These are phyloP conservation scores for Grosmannia clavigera DNA, from an alignment of 2,329 filamentous ascomycete species.

Conservation along the genomic window DNA sequence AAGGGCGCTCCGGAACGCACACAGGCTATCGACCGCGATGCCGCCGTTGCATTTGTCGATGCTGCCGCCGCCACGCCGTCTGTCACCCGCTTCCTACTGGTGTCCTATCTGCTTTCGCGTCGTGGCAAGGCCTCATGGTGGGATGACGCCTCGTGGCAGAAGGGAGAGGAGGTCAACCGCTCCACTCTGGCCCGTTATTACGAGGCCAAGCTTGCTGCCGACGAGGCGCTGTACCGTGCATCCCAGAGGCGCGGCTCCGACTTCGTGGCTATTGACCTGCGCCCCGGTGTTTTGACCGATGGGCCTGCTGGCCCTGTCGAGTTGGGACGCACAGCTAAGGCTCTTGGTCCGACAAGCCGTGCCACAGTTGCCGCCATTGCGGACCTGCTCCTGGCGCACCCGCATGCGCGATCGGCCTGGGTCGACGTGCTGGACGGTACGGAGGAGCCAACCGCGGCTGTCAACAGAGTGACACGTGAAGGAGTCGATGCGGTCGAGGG, in stretches of 20 bases:
- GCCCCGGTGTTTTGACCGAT: conserved; percentile 37
- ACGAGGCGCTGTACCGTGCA: conserved; percentile 41
- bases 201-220: conserved; percentile 47
- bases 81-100: conserved; percentile 50
- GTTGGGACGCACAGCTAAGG: conserved; percentile 31
- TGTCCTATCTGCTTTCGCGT: conserved; percentile 48
- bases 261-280: conserved; percentile 39
- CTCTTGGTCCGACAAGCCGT: conserved; percentile 33
- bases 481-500: conserved; percentile 40
- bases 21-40: conserved; percentile 43
- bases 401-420: conserved; percentile 34
- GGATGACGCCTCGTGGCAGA: conserved; percentile 35
- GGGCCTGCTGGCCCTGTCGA: conserved; percentile 33
- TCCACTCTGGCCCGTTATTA: conserved; percentile 40
- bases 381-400: conserved; percentile 39
- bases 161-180: conserved; percentile 24
- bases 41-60: conserved; percentile 48
- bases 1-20: conserved; percentile 39
- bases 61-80: conserved; percentile 41
- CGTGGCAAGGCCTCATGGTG: conserved; percentile 42
- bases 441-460: conserved; percentile 33
- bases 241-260: conserved; percentile 22
- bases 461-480: conserved; percentile 35
- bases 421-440: conserved; percentile 43
- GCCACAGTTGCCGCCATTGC: conserved; percentile 48